Evolutionary conservation across 352 stramenopile species (phyloP), one percentile per base, ranked within the genome.

Genomic region (Halophytophthora polymorphica): DNA sequence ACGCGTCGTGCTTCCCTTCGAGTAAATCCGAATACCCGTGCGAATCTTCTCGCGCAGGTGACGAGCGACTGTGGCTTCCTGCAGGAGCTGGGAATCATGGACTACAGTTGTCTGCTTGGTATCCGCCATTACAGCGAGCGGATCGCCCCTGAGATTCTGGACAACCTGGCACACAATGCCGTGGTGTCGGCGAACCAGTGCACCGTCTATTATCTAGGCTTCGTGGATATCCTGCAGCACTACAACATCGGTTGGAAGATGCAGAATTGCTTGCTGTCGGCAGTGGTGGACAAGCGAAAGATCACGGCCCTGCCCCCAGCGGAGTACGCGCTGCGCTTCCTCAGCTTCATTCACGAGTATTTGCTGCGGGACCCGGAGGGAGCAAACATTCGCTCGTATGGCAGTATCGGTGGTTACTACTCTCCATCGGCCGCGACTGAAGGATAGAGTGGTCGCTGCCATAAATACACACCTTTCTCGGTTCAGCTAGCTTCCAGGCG

Each of bases 221-320:
- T 92, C 48, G 81, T 92, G 28, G 83, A 94, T 45, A 90, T 94
- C 15, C 60, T 94, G 48, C 83, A 94, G 61, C 69, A 90, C 53
- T 94, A 94, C 66, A 90, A 83, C 40, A 70, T 90, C 31, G 79
- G 77, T 23, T 94, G 83, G 83, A 88, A 94, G 63, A 58, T 92
- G 55, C 83, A 94, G 56, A 70, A 92, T 45, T 88, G 83, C 18
- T 46, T 90, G 21, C 64, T 94, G 25, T 82, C 79, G 21, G 64
- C 68, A 3, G 53, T 94, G 34, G 52, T 90, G 4, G 79, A 92
- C 71, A 86, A 86, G 61, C 69, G 76, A 5, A 77, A 70, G 18
- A 90, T 94, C 45, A 94, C 83, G 19, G 83, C 83, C 17, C 64
- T 94, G 25, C 83, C 83, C 17, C 83, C 83, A 1, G 78, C 83